Conservation (phyloP, 805 yeast genomes). For the Blastobotrys parvus region DNA sequence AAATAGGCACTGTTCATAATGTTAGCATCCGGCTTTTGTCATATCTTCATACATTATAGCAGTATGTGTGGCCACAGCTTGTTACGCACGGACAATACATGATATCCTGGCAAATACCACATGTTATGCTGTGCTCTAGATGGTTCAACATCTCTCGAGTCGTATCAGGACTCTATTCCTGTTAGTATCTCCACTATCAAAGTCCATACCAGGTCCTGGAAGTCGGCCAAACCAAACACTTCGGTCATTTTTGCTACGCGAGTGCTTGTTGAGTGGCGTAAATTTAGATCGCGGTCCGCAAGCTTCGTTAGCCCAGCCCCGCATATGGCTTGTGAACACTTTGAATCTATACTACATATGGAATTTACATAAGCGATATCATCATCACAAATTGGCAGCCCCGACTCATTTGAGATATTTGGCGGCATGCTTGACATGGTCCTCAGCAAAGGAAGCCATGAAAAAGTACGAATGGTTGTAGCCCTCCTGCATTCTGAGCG, state of each 20-base stretch:
- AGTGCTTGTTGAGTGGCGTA: no score
- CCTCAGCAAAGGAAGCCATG: conserved; percentile 66
- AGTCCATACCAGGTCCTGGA: no score
- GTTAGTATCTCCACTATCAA: no score
- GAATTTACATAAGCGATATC: no score
- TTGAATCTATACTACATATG: no score
- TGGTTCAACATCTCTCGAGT: conserved; percentile 4
- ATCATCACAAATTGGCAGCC: no score
- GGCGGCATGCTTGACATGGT: conserved; percentile 84
- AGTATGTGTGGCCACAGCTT: conserved; percentile 59
- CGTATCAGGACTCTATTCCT: not conserved
- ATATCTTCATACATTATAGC: conserved; percentile 35
- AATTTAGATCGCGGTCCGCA: no score
- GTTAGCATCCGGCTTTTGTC: not conserved
- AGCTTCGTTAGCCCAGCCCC: no score
- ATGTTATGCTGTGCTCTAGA: conserved; percentile 23
- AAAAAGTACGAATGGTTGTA: conserved; percentile 91
- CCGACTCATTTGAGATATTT: conserved; percentile 36
- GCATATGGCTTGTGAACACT: no score
- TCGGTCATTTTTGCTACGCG: no score
- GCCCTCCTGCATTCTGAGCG: conserved; percentile 60
- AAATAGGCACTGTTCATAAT: conserved; percentile 17
- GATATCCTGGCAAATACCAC: conserved; percentile 53
- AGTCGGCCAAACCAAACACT: no score
- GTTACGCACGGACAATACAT: conserved; percentile 51